Evolutionary conservation across 805 yeast species (phyloP), one percentile per base, ranked within the genome.

Genomic region (Scheffersomyces ergatensis): DNA sequence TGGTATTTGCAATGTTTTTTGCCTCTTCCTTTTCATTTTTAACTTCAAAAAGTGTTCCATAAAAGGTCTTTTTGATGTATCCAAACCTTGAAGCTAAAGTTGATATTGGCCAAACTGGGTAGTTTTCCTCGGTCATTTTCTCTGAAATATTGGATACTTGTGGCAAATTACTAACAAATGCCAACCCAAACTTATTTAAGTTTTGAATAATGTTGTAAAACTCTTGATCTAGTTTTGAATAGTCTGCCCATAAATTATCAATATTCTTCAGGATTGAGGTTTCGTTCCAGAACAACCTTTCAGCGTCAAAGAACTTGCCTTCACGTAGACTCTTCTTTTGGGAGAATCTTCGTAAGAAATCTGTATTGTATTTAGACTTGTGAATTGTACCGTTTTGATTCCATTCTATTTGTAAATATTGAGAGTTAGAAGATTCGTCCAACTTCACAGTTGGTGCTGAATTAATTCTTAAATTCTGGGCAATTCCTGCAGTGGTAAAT

Each of bases 11-110:
- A 37, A 85, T 81, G 49, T 85, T 83, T 40, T 73, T 77, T 11
- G 89, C 84, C 8, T 60, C 50, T 21, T 58, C 54, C 24, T 57
- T 54, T 26, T 64, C 67, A 39, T 70, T 66, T 38, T 70, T 72
- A 6, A 85, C 90, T 54, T 85, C 85, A 63, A 85, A 85, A 4
- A 81, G 67, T 6, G 76, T 69, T 1, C 92, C 93, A 52, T 84
- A 84, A 50, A 85, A 82, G 0, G 93, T 85, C 40, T 75, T 67
- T 48, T 80, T 83, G 38, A 85, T 66, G 51, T 84, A 84, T 0
- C 90, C 92, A 38, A 84, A 77, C 43, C 76, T 66, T 37, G 66
- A 54, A 9, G 83, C 75, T 36, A 70, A 44, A 21, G 59, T 50
- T 19, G 60, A 49, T 11, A 70, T 68, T 3, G 74, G 74, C 74